Evolutionary conservation across 495 filamentous ascomycete genomes (phyloP), one percentile per base, ranked within the genome.

Genomic region (Mytilinidion resinicola): DNA sequence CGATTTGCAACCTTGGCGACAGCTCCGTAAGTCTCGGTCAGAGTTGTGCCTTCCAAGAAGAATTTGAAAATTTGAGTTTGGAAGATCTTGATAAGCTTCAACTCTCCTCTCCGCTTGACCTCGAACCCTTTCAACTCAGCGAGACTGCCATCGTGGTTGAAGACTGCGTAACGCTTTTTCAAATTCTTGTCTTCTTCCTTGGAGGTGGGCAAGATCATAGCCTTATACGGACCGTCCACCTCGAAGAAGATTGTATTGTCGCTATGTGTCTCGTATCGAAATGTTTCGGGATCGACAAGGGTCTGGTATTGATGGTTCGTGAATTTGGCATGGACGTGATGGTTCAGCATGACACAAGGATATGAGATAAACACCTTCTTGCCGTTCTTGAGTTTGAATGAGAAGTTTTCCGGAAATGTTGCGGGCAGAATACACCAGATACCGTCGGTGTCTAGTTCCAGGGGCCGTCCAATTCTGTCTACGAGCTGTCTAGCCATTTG

Each of bases 191-290:
- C 90, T 72, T 96, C 93, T 70, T 99, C 93, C 67, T 98, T 96
- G 0, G 91, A 96, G 3, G 93, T 96, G 25, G 93, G 93, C 43
- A 99, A 72, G 49, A 99, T 87, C 93, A 99, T 99, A 60, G 93
- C 93, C 71, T 80, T 85, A 76, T 99, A 99, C 0, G 93, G 93
- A 4, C 93, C 93, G 67, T 99, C 93, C 30, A 99, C 93, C 72
- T 99, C 93, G 72, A 99, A 99, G 76, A 99, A 97, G 68, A 99
- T 99, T 21, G 91, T 89, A 72, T 99, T 99, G 65, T 99, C 93
- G 70, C 91, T 96, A 66, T 92, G 85, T 0, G 91, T 97, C 66
- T 95, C 86, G 67, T 99, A 99, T 65, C 83, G 86, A 80, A 90
- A 91, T 0, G 83, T 87, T 36, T 78, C 76, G 2, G 83, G 83